Evolutionary conservation across 2,329 filamentous ascomycete genomes (phyloP), one percentile per base, ranked within the genome.

Genomic region (Fusarium sp.): DNA sequence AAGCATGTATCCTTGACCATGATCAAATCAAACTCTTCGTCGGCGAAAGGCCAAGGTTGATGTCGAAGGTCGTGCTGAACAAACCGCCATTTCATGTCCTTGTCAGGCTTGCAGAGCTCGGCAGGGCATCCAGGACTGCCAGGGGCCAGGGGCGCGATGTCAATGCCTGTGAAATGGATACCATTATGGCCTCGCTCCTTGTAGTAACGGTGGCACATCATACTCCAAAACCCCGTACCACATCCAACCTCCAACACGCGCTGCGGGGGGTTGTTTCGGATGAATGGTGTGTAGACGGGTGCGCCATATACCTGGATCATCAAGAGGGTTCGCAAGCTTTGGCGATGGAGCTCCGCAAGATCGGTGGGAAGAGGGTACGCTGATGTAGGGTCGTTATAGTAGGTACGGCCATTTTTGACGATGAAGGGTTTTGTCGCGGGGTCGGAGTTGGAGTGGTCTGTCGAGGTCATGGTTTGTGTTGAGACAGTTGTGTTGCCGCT

Each of bases 281-380:
- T 86, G 33, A 85, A 85, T 2, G 92, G 91, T 12, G 91, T 92
- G 81, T 92, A 95, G 60, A 96, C 87, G 0, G 94, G 92, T 14
- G 90, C 90, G 46, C 94, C 93, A 75, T 96, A 94, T 37, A 97
- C 88, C 77, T 93, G 90, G 73, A 93, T 91, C 55, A 94, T 86
- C 69, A 97, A 87, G 73, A 97, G 86, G 1, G 95, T 97, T 65
- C 93, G 90, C 60, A 98, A 85, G 50, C 91, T 94, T 81, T 98
- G 95, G 62, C 95, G 89, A 81, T 97, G 94, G 52, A 97, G 88
- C 82, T 98, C 95, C 42, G 91, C 85, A 42, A 97, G 87, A 82
- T 98, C 95, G 82, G 92, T 92, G 41, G 95, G 95, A 4, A 98
- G 85, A n/a, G 94, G 94, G 76, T 98, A 98, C 11, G 89, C 83